Conservation (phyloP, 1,284 basidiomycete genomes). For the Cutaneotrichosporon spelunceum region DNA sequence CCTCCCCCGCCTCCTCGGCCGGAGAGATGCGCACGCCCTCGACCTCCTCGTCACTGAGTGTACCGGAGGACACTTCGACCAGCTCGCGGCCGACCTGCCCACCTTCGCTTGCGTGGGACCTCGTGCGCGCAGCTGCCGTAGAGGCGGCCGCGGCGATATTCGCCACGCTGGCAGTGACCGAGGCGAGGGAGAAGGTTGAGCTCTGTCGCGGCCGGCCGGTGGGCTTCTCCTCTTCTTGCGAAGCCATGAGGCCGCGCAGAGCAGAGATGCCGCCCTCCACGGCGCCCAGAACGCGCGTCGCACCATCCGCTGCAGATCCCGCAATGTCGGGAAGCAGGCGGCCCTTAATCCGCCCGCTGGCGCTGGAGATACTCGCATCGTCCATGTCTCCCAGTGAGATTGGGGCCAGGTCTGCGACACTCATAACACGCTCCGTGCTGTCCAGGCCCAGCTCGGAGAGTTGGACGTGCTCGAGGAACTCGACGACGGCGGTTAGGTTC, state of each 20-base stretch:
- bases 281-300: constrained; percentile 80
- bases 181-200: constrained; percentile 74
- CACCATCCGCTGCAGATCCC: constrained; percentile 61
- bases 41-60: neutral
- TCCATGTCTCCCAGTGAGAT: constrained; percentile 60
- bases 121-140: constrained; percentile 35
- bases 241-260: constrained; percentile 61
- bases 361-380: constrained; percentile 42
- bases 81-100: constrained; percentile 47
- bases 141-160: constrained; percentile 51
- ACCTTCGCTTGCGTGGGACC: constrained; percentile 50
- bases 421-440: constrained; percentile 59
- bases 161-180: constrained; percentile 65
- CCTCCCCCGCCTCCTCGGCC: constrained; percentile 50
- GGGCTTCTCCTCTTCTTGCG: neutral
- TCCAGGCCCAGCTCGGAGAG: constrained; percentile 74
- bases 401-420: constrained; percentile 70
- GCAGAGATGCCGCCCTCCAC: constrained; percentile 70
- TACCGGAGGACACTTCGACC: constrained; percentile 35
- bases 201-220: constrained; percentile 47
- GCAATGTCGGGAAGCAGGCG: constrained; percentile 65
- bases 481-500: constrained; percentile 87
- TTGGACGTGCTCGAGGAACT: constrained; percentile 90
- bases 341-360: constrained; percentile 56
- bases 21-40: constrained; percentile 23